Conservation (phyloP, 2,329 filamentous ascomycete species). For the Penicillium hordei region DNA sequence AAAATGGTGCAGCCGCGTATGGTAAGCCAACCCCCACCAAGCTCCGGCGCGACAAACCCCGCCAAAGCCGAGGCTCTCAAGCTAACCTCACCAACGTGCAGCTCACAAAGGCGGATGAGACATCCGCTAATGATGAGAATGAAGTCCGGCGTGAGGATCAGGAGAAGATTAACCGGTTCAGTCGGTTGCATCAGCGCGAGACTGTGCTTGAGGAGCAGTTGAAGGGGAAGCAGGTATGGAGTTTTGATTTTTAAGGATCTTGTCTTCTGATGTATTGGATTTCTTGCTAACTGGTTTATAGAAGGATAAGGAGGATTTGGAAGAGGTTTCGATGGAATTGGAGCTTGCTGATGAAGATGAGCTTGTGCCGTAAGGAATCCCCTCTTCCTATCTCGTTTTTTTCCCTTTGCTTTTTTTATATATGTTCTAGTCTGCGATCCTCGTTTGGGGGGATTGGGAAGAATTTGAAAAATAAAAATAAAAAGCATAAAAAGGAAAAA, state of each 20-base stretch:
- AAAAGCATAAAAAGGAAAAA: background rate
- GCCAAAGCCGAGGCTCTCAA: conserved; percentile 3
- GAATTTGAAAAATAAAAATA: too few relatives aligned
- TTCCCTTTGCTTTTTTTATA: background rate
- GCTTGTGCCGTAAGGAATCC: conserved; percentile 73
- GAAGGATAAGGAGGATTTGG: conserved; percentile 98
- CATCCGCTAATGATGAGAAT: conserved; percentile 72
- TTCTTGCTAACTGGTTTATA: conserved; percentile 40
- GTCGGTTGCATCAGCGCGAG: conserved; percentile 86
- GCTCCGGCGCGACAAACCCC: background rate
- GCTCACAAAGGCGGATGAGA: conserved; percentile 94
- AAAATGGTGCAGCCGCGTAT: conserved; percentile 60
- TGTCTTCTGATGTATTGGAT: background rate
- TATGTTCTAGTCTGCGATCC: background rate
- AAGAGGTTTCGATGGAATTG: conserved; percentile 86
- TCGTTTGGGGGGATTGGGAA: background rate
- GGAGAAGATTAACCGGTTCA: conserved; percentile 98
- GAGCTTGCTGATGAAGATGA: conserved; percentile 96
- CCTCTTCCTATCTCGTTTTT: background rate
- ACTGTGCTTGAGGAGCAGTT: conserved; percentile 75
- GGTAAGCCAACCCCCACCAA: conserved; percentile 43
- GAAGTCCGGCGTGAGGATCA: conserved; percentile 96
- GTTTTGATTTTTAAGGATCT: background rate
- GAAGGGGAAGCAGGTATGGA: conserved; percentile 65
- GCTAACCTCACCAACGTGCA: conserved; percentile 40